These are phyloP conservation scores for Wickerhamomyces canadensis DNA, from an alignment of 805 yeast species.

Conservation along the genomic window DNA sequence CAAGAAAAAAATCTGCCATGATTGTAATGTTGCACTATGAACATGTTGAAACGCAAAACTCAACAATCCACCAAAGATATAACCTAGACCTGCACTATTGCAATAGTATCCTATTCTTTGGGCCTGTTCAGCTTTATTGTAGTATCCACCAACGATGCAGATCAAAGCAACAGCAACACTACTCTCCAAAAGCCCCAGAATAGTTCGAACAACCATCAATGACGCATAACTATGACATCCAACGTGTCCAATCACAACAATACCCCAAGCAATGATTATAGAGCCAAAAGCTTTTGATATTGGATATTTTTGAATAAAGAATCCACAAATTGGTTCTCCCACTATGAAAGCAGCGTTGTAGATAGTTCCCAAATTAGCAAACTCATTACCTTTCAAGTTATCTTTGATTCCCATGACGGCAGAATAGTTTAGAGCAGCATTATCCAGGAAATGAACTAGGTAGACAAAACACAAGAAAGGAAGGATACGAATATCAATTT, in stretches of 20 bases:
- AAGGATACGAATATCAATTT: constrained; percentile 12
- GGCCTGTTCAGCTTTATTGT: constrained; percentile 45
- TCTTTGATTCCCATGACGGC: constrained; percentile 59
- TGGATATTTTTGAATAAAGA: constrained; percentile 44
- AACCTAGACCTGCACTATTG: constrained; percentile 45
- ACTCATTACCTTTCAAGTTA: constrained; percentile 41
- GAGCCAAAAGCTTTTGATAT: constrained; percentile 42
- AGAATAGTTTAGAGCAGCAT: constrained; percentile 49
- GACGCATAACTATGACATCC: constrained; percentile 47
- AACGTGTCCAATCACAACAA: constrained; percentile 39
- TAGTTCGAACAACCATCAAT: constrained; percentile 44
- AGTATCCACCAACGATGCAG: constrained; percentile 54
- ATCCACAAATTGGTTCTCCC: constrained; percentile 43
- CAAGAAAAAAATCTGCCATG: constrained; percentile 56
- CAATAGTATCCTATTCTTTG: constrained; percentile 49
- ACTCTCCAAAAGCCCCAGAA: constrained; percentile 48
- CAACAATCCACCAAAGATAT: constrained; percentile 37
- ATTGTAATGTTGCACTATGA: constrained; percentile 29
- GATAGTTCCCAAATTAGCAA: constrained; percentile 46
- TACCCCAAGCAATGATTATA: constrained; percentile 46
- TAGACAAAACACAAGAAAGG: constrained; percentile 41
- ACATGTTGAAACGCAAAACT: constrained; percentile 51
- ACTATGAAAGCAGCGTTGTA: constrained; percentile 46
- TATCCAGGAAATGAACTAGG: constrained; percentile 51
- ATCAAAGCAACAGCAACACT: constrained; percentile 51